Evolutionary conservation across 225 moss, liverwort and hornwort species (phyloP), one percentile per base, ranked within the genome.

Genomic region (Physcomitrellopsis africana): DNA sequence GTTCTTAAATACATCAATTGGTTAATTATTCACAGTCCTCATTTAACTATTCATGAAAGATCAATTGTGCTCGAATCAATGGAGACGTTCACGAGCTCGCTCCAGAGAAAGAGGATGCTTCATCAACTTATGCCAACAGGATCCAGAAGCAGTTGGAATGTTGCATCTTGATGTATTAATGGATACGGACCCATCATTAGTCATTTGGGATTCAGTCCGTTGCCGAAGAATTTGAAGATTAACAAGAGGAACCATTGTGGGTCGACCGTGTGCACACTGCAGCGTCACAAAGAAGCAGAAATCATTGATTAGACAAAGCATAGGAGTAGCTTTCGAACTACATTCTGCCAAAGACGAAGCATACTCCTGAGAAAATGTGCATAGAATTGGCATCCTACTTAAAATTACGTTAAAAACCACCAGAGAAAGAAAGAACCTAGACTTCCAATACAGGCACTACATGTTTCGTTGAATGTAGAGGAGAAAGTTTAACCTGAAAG

Each of bases 211-310:
- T 37, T 73, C 78, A 61, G 88, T 87, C 47, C 74, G 87, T 47
- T 70, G 87, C 22, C 86, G 86, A 46, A 99, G 83, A 17, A 79
- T 86, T 55, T 61, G 77, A 66, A 95, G 84, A 52, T 94, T 83
- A 37, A 99, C 92, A 29, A 99, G 72, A 24, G 97, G 97, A 18
- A 94, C 90, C 97, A 95, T 99, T 29, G 97, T 95, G 10, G 97
- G 97, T 72, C 97, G 93, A 63, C 97, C 97, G 77, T 99, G 97
- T 43, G 97, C 97, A 82, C 97, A 99, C 97, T 99, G 90, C 81
- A 81, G 64, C 42, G 65, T 41, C 68, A 60, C 45, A 70, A 63
- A 13, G 24, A 48, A 60, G 20, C 56, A 76, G 42, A 65, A 56
- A 46, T 13, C 56, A 48, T 43, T 66, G 54, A 41, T 73, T 64